These are phyloP conservation scores for Litsea cubeba DNA, from an alignment of 164 flowering plant genomes.

Conservation along the genomic window DNA sequence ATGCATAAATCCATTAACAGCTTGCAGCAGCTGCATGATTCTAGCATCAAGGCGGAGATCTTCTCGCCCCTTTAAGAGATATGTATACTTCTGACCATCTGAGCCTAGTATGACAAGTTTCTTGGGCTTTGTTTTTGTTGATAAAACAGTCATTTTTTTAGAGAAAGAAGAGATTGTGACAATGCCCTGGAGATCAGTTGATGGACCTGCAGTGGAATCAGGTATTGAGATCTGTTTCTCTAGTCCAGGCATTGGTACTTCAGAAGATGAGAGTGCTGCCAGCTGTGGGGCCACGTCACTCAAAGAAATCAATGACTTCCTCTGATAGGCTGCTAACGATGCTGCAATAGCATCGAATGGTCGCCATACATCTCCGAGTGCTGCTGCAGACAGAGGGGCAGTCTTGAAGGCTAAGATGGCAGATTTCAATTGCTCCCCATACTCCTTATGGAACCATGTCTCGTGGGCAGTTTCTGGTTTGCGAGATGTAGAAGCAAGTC, in stretches of 20 bases:
- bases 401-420: conserved; percentile 69
- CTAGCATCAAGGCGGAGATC: conserved; percentile 98
- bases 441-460: conserved; percentile 76
- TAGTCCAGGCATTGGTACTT: conserved; percentile 98
- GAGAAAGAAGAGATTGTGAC: conserved; percentile 82
- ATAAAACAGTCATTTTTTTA: conserved; percentile 64
- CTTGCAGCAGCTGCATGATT: conserved; percentile 95
- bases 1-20: conserved; percentile 66
- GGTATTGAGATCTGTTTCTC: conserved; percentile 61
- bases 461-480: conserved; percentile 96
- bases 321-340: conserved; percentile 78
- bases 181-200: conserved; percentile 45
- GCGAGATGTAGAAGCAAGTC: conserved; percentile 82
- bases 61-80: conserved; percentile 94
- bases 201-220: conserved; percentile 43
- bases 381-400: conserved; percentile 72
- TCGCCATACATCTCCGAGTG: conserved; percentile 89
- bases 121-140: conserved; percentile 96
- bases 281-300: conserved; percentile 85
- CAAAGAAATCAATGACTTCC: conserved; percentile 70
- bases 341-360: conserved; percentile 82
- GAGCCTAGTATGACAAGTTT: conserved; percentile 79
- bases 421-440: conserved; percentile 61
- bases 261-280: conserved; percentile 66
- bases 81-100: conserved; percentile 84